Base-by-base conservation (phyloP, 768 basidiomycete species). In the Podaxis sp. region DNA sequence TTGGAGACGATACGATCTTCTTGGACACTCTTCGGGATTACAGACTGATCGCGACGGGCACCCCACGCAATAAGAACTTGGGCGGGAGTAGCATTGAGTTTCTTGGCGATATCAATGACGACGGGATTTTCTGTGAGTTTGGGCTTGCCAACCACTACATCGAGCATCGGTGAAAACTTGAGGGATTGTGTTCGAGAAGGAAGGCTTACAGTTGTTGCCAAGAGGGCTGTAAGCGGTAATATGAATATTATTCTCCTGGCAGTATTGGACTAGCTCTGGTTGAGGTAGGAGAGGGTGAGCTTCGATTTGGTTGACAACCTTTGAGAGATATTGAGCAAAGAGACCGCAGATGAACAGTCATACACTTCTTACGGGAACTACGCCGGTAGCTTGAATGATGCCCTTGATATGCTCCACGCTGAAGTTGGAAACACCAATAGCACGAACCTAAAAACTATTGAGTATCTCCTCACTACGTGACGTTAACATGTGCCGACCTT, bases 31-130 rank as follows among this genome's bases (percentile, higher is more conserved):
- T 95, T 94, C 17, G 93, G 93, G 68, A 94, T 92, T 64, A 94
- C 89, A 8, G 86, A 87, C 73, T 86, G 88, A 12, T 92, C 93
- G 46, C 91, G 83, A 67, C 86, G 72, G 40, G 75, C 83, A 12
- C 85, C 89, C 92, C 92, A 96, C 0, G 91, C 90, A 64, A 96
- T 76, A 59, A 95, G 80, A 40, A 95, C 88, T 73, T 95, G 91
- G 0, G 92, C 93, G 2, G 91, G 77, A 1, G 88, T 88, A 4
- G 85, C 88, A 37, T 77, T 76, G 38, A 89, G 79, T 68, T 78
- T 80, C 64, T 84, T 73, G 22, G 91, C 92, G 52, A 94, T 80
- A 59, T 82, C 81, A 51, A 79, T 68, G 25, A 95, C 82, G 51
- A 76, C 77, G 3, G 84, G 73, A 71, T 91, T 77, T 49, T 93